A percentile compares a stretch with the other conserved stretches of the same genome.
phyloP scores from a whole-genome alignment of 208 protist species.

The Balamuthia mandrillaris region DNA sequence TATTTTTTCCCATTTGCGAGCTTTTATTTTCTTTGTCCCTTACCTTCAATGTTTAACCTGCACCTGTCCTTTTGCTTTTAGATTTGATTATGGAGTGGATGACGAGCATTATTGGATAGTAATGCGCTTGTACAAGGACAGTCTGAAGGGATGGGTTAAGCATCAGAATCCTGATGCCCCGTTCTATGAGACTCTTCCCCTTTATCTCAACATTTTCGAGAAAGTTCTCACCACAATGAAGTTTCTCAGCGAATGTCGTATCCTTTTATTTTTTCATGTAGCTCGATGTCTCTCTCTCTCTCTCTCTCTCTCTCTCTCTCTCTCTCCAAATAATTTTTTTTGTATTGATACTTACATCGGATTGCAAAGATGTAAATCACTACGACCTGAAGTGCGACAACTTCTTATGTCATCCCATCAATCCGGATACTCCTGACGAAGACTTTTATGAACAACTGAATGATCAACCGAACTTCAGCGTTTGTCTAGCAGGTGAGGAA shows the following conservation, averaged over 20 bases:
- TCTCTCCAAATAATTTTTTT: neutral
- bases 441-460: constrained; percentile 59
- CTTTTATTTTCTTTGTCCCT: neutral
- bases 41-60: neutral
- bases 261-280: neutral
- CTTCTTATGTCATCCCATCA: constrained; percentile 8
- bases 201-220: constrained; percentile 65
- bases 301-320: neutral
- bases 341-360: neutral
- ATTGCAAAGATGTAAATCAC: constrained; percentile 62
- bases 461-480: constrained; percentile 45
- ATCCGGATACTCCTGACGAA: constrained; percentile 40
- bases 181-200: constrained; percentile 2
- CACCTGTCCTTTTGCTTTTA: neutral
- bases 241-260: constrained; percentile 51
- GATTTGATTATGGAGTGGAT: constrained; percentile 71
- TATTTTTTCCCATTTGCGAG: neutral
- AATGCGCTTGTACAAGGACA: constrained; percentile 65
- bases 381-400: constrained; percentile 73
- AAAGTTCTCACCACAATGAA: constrained; percentile 35
- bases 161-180: constrained; percentile 49
- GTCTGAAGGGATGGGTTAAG: constrained; percentile 58
- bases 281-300: neutral
- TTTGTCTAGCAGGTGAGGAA: constrained; percentile 37
- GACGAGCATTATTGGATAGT: constrained; percentile 73